Evolutionary conservation across 805 yeast genomes (phyloP).

Genomic region (Ogataea nonfermentans): DNA sequence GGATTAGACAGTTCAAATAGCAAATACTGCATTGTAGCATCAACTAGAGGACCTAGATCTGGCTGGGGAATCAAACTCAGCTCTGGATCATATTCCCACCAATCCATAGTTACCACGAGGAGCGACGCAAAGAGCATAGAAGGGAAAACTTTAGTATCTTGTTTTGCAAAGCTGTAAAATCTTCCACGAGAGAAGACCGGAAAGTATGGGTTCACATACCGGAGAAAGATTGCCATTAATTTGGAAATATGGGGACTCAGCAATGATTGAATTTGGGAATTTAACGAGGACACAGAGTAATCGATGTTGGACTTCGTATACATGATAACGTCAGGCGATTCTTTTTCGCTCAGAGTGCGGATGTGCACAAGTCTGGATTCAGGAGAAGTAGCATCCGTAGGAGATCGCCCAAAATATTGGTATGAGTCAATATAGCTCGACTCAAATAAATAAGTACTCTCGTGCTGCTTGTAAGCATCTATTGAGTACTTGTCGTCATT

Average conservation of each 20-base stretch:
- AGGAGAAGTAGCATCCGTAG: neutral
- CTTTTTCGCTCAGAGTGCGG: conserved; percentile 4
- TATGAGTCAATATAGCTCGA: conserved; percentile 16
- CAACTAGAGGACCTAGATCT: conserved; percentile 3
- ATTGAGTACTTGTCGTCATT: conserved; percentile 13
- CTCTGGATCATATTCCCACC: conserved; percentile 17
- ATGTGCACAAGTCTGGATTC: conserved; percentile 1
- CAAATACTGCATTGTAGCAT: conserved; percentile 4
- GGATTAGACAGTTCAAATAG: conserved; percentile 14
- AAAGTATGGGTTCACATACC: conserved; percentile 17
- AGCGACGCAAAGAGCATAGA: conserved; percentile 15
- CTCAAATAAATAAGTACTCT: conserved; percentile 11
- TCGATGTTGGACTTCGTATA: conserved; percentile 3
- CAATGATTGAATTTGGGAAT: conserved; percentile 5
- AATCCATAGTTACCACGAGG: conserved; percentile 14
- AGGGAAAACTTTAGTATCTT: conserved; percentile 15
- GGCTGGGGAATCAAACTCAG: conserved; percentile 15
- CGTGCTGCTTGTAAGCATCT: conserved; percentile 16
- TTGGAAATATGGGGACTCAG: conserved; percentile 12
- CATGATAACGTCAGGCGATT: conserved; percentile 6
- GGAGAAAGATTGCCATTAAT: conserved; percentile 14
- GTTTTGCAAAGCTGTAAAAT: conserved; percentile 17
- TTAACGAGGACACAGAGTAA: conserved; percentile 3
- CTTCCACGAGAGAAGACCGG: conserved; percentile 20
- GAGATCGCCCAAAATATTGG: neutral